These are phyloP conservation scores for Inosperma sp. DNA, from an alignment of 768 basidiomycete genomes.

Conservation along the genomic window DNA sequence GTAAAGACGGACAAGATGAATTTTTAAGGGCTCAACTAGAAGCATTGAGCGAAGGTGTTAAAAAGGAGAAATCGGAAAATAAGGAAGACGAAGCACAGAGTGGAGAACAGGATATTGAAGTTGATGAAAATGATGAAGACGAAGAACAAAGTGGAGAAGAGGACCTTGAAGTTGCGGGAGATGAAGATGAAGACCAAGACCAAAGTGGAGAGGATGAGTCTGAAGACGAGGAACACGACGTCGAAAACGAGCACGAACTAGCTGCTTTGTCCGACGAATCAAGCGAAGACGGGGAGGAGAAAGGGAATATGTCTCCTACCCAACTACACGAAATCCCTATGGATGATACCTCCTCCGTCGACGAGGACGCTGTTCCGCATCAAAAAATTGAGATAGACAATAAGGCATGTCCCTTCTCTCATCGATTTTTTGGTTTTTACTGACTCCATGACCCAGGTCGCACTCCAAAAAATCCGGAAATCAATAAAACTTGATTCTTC, in stretches of 20 bases:
- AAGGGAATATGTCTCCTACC: slow-evolving; percentile 17
- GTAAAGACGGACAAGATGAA: slow-evolving; percentile 46
- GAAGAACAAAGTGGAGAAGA: slow-evolving; percentile 17
- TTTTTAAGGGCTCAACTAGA: slow-evolving; percentile 53
- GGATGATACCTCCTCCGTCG: slow-evolving; percentile 68
- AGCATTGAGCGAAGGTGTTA: slow-evolving; percentile 28
- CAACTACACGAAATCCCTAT: slow-evolving; percentile 44
- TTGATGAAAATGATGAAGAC: slow-evolving; percentile 16
- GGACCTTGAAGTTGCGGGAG: slow-evolving; percentile 2
- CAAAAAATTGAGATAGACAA: slow-evolving; percentile 85
- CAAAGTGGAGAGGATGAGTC: slow-evolving; percentile 14
- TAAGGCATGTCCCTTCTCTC: slow-evolving; percentile 43
- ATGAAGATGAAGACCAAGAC: too few species aligned
- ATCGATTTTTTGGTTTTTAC: neutral
- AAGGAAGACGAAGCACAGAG: slow-evolving; percentile 28
- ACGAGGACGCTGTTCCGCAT: slow-evolving; percentile 76
- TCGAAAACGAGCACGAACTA: slow-evolving; percentile 22
- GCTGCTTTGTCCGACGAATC: slow-evolving; percentile 30
- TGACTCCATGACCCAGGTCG: slow-evolving; percentile 51
- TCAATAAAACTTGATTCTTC: slow-evolving; percentile 69
- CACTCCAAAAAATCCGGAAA: slow-evolving; percentile 76
- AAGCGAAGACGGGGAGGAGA: slow-evolving; percentile 31
- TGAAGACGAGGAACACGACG: slow-evolving; percentile 19
- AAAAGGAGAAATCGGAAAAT: slow-evolving; percentile 19
- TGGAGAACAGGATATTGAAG: slow-evolving; percentile 20